Percentiles rank a stretch among this genome's conserved stretches.
phyloP scores from a whole-genome alignment of 2,329 filamentous ascomycete species.

The Aspergillus aculeatinus region DNA sequence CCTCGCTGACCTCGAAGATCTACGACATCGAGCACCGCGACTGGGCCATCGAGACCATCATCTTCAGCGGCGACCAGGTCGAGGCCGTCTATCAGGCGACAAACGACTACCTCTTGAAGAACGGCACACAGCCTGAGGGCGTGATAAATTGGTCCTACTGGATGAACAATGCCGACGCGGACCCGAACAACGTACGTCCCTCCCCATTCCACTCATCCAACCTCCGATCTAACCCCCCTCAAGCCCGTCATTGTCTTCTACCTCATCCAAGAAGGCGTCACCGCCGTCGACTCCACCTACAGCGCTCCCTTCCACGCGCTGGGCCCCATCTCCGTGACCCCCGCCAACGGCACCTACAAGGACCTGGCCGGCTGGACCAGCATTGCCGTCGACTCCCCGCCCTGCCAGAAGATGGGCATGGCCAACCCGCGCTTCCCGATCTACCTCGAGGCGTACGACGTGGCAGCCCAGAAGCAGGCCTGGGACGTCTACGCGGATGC shows the following conservation, averaged over 20 bases:
- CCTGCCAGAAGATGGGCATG: slow-evolving; percentile 46
- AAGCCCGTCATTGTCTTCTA: slow-evolving; percentile 33
- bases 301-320: slow-evolving; percentile 47
- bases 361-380: slow-evolving; percentile 49
- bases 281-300: slow-evolving; percentile 42
- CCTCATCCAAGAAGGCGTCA: slow-evolving; percentile 37
- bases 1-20: slow-evolving; percentile 48
- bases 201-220: neutral
- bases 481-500: slow-evolving; percentile 41
- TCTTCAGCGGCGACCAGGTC: slow-evolving; percentile 52
- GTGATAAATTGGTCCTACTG: slow-evolving; percentile 51
- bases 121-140: slow-evolving; percentile 46
- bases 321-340: slow-evolving; percentile 36
- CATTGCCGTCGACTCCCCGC: slow-evolving; percentile 36
- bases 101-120: slow-evolving; percentile 48
- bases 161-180: slow-evolving; percentile 25
- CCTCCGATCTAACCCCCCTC: neutral
- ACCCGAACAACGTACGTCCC: slow-evolving; percentile 26
- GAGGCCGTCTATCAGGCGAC: slow-evolving; percentile 49
- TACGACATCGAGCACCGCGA: slow-evolving; percentile 42
- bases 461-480: slow-evolving; percentile 35
- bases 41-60: slow-evolving; percentile 45
- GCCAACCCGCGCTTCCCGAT: slow-evolving; percentile 49
- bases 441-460: slow-evolving; percentile 44
- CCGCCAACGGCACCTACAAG: slow-evolving; percentile 44